These are phyloP conservation scores for Colletotrichum spaethianum DNA, from an alignment of 2,329 filamentous ascomycete genomes.

Conservation along the genomic window DNA sequence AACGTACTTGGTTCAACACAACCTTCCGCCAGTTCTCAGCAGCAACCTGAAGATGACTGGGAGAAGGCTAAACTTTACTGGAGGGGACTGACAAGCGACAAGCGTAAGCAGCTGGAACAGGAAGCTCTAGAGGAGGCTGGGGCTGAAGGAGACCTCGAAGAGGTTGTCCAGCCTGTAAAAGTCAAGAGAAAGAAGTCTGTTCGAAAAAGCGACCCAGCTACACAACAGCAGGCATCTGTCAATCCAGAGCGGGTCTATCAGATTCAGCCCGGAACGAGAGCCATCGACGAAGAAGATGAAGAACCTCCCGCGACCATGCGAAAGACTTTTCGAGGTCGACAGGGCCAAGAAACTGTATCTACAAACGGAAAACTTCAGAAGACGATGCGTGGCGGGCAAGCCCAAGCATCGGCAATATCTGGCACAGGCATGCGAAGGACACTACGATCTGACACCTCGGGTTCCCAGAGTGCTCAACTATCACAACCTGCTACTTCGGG, in stretches of 20 bases:
- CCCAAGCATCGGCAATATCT: conserved; percentile 25
- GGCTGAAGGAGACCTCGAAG: conserved; percentile 61
- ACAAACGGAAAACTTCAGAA: conserved; percentile 56
- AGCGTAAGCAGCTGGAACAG: conserved; percentile 72
- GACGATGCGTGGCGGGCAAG: conserved; percentile 60
- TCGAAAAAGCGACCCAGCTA: conserved; percentile 41
- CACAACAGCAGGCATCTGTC: conserved; percentile 30
- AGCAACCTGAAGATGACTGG: conserved; percentile 68
- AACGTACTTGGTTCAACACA: not conserved
- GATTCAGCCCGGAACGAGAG: conserved; percentile 53
- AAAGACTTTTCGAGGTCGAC: conserved; percentile 31
- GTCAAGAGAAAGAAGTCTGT: conserved; percentile 53
- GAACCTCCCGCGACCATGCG: conserved; percentile 8
- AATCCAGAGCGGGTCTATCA: conserved; percentile 54
- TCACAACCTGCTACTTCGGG: not conserved
- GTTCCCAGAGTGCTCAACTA: not conserved
- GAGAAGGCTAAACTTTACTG: conserved; percentile 78
- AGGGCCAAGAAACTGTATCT: conserved; percentile 28
- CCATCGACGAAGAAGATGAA: conserved; percentile 13
- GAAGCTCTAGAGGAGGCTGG: conserved; percentile 70
- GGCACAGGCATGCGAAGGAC: conserved; percentile 48
- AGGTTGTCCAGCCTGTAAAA: conserved; percentile 47
- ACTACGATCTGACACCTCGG: conserved; percentile 17
- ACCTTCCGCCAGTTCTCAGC: not conserved
- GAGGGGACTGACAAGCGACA: conserved; percentile 74